phyloP scores from a whole-genome alignment of 306 rosid species.

The Quercus engelmannii region DNA sequence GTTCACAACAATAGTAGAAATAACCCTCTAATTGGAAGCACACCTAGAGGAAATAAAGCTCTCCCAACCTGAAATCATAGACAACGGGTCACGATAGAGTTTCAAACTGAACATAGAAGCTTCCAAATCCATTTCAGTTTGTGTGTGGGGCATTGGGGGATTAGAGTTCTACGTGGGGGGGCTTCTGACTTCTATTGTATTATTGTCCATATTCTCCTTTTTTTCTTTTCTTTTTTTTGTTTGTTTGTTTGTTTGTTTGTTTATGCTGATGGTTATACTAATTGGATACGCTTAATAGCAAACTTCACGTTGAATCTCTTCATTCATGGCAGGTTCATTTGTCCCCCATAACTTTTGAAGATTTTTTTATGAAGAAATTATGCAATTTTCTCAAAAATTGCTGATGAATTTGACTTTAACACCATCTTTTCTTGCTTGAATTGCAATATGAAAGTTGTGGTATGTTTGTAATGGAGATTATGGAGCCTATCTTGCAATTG shows the following conservation, averaged over 20 bases:
- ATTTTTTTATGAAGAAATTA: constrained; percentile 10
- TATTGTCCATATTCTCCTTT: neutral
- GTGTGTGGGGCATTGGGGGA: no score
- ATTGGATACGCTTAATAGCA: constrained; percentile 86
- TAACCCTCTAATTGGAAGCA: no score
- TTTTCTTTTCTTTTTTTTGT: no score
- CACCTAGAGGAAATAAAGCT: no score
- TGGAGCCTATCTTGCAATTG: constrained; percentile 87
- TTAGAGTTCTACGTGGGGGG: no score
- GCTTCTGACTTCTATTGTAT: neutral
- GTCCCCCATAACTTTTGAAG: constrained; percentile 2
- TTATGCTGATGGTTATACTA: constrained; percentile 76
- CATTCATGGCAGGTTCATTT: constrained; percentile 69
- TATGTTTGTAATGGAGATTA: constrained; percentile 71
- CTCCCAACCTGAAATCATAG: no score
- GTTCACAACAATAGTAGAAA: no score
- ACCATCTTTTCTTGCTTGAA: constrained; percentile 14
- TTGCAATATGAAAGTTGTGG: constrained; percentile 94
- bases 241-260: no score
- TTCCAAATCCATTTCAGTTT: no score
- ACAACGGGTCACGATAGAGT: no score
- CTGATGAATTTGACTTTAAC: no score
- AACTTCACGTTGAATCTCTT: constrained; percentile 87
- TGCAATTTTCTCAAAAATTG: constrained; percentile 2
- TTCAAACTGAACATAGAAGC: no score